A percentile compares a stretch with the other conserved stretches of the same genome.
These are phyloP conservation scores for Sporobolomyces phaffii DNA, from an alignment of 768 basidiomycete genomes.

Conservation along the genomic window DNA sequence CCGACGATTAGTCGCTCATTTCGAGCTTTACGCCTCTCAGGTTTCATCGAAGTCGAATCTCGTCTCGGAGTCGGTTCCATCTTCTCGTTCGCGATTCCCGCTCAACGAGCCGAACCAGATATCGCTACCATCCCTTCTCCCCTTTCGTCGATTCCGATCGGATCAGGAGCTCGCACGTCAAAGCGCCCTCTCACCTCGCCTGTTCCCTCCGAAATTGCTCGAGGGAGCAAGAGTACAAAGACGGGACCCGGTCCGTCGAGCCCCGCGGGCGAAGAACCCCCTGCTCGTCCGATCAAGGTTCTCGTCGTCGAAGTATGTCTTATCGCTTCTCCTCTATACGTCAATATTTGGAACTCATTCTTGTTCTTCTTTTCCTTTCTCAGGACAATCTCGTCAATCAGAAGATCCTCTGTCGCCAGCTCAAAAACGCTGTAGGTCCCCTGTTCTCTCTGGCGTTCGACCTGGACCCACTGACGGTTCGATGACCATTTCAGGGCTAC, in stretches of 20 bases:
- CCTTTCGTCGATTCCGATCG: not conserved
- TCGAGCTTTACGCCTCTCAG: not conserved
- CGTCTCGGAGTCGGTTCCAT: constrained; percentile 4
- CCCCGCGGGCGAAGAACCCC: not conserved
- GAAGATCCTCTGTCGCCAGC: constrained; percentile 34
- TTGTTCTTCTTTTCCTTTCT: no score
- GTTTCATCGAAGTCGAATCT: constrained; percentile 32
- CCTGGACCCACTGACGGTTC: no score
- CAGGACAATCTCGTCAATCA: constrained; percentile 38
- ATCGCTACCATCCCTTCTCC: not conserved
- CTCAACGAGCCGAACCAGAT: not conserved
- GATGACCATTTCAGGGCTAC: no score
- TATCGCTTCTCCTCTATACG: not conserved
- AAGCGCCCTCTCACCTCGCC: constrained; percentile 6
- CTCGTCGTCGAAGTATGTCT: constrained; percentile 22
- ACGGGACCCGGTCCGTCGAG: not conserved
- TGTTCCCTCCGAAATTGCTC: not conserved
- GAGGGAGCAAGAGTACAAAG: not conserved
- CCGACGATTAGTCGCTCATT: no score
- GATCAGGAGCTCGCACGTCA: not conserved
- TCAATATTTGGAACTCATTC: no score
- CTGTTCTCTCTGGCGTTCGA: no score
- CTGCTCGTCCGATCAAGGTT: not conserved
- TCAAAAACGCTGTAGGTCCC: constrained; percentile 13
- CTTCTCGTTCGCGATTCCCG: constrained; percentile 37